These are phyloP conservation scores for Usnea hakonensis DNA, from an alignment of 495 filamentous ascomycete genomes.

Conservation along the genomic window DNA sequence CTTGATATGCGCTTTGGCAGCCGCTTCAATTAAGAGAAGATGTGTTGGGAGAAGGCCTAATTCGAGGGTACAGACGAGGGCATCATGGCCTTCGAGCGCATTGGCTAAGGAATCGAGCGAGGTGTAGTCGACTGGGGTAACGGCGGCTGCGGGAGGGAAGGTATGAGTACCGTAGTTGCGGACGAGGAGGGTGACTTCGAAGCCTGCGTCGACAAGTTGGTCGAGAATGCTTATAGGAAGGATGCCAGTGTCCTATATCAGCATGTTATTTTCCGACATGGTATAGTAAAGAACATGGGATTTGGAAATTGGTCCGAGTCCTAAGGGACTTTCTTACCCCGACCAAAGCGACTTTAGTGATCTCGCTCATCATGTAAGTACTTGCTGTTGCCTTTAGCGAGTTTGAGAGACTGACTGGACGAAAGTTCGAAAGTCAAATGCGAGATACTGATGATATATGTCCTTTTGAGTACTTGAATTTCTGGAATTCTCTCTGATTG, in stretches of 20 bases:
- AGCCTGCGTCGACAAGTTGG: slow-evolving; percentile 28
- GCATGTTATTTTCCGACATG: slow-evolving; percentile 2
- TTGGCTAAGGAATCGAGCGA: slow-evolving; percentile 23
- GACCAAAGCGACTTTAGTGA: slow-evolving; percentile 19
- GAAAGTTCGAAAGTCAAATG: too few species aligned
- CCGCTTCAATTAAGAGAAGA: slow-evolving; percentile 49
- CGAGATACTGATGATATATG: too few species aligned
- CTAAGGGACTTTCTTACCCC: slow-evolving; percentile 7
- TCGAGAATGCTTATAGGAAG: slow-evolving; percentile 32
- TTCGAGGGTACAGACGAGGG: slow-evolving; percentile 47
- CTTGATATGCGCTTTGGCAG: slow-evolving; percentile 51
- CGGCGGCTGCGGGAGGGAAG: slow-evolving; percentile 17
- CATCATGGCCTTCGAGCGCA: slow-evolving; percentile 48
- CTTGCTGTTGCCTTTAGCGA: too few species aligned
- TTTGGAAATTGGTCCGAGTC: not conserved
- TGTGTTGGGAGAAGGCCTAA: slow-evolving; percentile 33
- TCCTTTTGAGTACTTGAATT: too few species aligned
- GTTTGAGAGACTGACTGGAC: too few species aligned
- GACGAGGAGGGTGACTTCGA: slow-evolving; percentile 33
- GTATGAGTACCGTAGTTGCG: slow-evolving; percentile 25
- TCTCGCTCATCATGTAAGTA: slow-evolving; percentile 14
- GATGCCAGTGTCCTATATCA: slow-evolving; percentile 31
- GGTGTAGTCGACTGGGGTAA: slow-evolving; percentile 25
- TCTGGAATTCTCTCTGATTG: too few species aligned
- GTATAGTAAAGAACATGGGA: not conserved